Percentiles rank a stretch among this genome's conserved stretches.
These are phyloP conservation scores for Eimeria acervulina DNA, from an alignment of 169 alveolate species.

Conservation along the genomic window DNA sequence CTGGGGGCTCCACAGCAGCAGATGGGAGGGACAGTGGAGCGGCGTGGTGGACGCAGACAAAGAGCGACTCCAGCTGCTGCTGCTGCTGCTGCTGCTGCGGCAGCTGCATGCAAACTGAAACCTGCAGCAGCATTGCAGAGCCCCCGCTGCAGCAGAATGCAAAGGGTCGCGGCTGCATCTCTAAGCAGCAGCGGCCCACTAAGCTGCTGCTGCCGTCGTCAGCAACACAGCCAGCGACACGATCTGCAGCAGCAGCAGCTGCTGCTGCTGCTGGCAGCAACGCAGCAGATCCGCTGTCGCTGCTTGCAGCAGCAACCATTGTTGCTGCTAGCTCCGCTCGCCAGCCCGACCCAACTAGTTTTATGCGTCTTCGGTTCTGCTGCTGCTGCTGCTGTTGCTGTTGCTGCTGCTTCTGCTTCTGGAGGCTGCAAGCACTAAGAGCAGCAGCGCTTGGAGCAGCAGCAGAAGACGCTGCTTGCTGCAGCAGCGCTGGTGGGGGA, in stretches of 20 bases:
- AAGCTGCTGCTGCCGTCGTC: conserved; percentile 74
- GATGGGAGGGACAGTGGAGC: neutral
- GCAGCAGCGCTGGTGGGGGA: conserved; percentile 37
- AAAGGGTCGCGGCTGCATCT: conserved; percentile 53
- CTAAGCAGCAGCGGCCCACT: conserved; percentile 37
- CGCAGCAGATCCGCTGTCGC: conserved; percentile 41
- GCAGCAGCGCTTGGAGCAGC: neutral
- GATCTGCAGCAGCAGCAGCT: conserved; percentile 26
- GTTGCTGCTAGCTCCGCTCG: conserved; percentile 49
- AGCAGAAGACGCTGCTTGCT: neutral
- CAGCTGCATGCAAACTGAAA: conserved; percentile 49
- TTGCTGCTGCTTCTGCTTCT: conserved; percentile 11
- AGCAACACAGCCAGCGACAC: conserved; percentile 45
- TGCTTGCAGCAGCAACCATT: conserved; percentile 67
- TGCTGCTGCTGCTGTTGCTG: conserved; percentile 19
- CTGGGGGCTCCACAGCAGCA: conserved; percentile 17
- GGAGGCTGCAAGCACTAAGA: neutral
- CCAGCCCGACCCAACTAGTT: neutral
- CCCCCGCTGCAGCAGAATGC: conserved; percentile 63
- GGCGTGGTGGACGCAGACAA: conserved; percentile 31
- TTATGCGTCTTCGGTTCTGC: conserved; percentile 9
- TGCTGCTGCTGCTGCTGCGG: conserved; percentile 72
- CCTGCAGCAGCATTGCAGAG: conserved; percentile 13
- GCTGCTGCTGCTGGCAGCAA: conserved; percentile 64
- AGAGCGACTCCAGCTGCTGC: conserved; percentile 56